A percentile compares a stretch with the other conserved stretches of the same genome.
These are phyloP conservation scores for Erysiphe pulchra DNA, from an alignment of 2,329 filamentous ascomycete genomes.

Conservation along the genomic window DNA sequence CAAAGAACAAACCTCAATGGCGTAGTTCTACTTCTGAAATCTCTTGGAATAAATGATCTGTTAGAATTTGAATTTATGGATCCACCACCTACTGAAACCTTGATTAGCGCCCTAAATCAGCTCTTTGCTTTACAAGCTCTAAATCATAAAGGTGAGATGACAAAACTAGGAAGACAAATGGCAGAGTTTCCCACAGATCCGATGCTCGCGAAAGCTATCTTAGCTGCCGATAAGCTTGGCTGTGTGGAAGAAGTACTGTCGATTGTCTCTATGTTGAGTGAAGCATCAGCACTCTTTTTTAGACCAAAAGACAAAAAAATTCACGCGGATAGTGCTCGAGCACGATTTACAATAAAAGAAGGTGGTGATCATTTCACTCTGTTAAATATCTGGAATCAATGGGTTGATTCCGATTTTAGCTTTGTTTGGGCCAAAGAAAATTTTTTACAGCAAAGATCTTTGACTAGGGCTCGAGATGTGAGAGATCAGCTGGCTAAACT, in stretches of 20 bases:
- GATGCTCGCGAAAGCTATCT: conserved; percentile 69
- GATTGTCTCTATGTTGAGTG: conserved; percentile 82
- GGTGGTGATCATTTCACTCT: conserved; percentile 76
- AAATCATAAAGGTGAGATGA: conserved; percentile 70
- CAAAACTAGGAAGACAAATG: conserved; percentile 80
- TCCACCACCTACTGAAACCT: conserved; percentile 64
- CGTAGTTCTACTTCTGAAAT: conserved; percentile 67
- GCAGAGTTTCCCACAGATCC: conserved; percentile 84
- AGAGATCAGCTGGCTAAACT: conserved; percentile 78
- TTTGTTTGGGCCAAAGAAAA: conserved; percentile 79
- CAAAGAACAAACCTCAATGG: conserved; percentile 69
- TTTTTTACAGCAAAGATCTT: conserved; percentile 73
- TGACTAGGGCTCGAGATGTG: conserved; percentile 73
- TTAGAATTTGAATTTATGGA: conserved; percentile 95
- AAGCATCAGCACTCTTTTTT: conserved; percentile 76
- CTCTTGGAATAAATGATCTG: conserved; percentile 73
- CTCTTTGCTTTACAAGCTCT: conserved; percentile 77
- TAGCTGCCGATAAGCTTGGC: conserved; percentile 72
- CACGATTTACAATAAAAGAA: conserved; percentile 70
- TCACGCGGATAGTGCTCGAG: conserved; percentile 73
- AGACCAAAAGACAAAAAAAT: conserved; percentile 93
- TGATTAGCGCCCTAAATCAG: conserved; percentile 72
- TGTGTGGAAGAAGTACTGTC: conserved; percentile 83
- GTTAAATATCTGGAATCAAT: conserved; percentile 86
- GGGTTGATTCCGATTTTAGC: conserved; percentile 76